Percentiles rank a stretch among this genome's conserved stretches.
These are phyloP conservation scores for Zoysia pacifica DNA, from an alignment of 176 grass and related monocot species.

Conservation along the genomic window DNA sequence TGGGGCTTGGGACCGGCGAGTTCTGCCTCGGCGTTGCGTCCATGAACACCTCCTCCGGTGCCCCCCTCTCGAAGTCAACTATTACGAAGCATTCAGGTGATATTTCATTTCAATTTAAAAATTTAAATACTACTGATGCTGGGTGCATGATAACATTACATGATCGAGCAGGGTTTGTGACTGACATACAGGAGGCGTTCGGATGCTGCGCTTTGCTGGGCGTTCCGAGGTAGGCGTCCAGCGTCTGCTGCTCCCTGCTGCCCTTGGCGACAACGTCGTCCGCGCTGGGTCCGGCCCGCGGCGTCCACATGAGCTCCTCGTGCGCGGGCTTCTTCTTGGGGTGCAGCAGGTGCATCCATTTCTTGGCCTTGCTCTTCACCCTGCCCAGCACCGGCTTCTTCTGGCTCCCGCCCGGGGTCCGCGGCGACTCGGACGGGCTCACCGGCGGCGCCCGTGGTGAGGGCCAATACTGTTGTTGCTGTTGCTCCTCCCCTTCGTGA, in stretches of 20 bases:
- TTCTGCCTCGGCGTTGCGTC: conserved; percentile 42
- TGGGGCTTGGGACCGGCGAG: conserved; percentile 39
- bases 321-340: conserved; percentile 57
- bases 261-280: neutral
- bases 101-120: neutral
- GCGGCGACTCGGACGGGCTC: conserved; percentile 42
- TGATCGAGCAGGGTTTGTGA: neutral
- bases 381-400: conserved; percentile 63
- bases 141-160: too few relatives aligned
- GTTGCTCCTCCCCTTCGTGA: conserved; percentile 58
- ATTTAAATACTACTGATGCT: too few relatives aligned
- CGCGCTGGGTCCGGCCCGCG: conserved; percentile 36
- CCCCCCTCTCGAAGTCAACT: neutral
- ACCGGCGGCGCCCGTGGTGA: conserved; percentile 50
- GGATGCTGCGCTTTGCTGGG: conserved; percentile 37
- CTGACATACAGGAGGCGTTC: conserved; percentile 23
- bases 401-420: conserved; percentile 53
- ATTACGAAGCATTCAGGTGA: neutral
- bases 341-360: conserved; percentile 71
- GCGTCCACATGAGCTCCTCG: conserved; percentile 60
- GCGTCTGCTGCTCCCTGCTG: conserved; percentile 17
- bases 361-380: conserved; percentile 77
- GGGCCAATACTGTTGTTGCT: conserved; percentile 42
- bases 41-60: conserved; percentile 37
- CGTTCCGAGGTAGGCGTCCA: neutral